Evolutionary conservation across 2,329 filamentous ascomycete species (phyloP), one percentile per base, ranked within the genome.

Genomic region (Colletotrichum siamense): DNA sequence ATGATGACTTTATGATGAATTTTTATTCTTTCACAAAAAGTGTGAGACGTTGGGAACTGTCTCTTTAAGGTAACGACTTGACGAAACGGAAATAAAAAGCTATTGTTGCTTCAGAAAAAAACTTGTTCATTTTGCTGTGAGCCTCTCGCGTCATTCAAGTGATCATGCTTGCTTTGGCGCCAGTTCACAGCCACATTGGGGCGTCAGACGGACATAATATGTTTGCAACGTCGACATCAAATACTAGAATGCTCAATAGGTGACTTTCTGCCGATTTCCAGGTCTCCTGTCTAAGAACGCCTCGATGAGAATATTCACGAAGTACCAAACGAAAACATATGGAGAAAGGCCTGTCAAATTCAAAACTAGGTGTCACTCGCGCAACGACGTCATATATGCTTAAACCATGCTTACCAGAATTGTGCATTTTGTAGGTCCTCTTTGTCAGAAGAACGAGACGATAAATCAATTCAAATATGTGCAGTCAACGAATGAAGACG

Each of bases 61-160:
- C 80, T 83, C 81, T 83, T 82, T 83, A 75, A 83, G 84, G 85
- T 84, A 83, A 84, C 82, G 84, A 86, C 82, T 83, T 82, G 81
- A 85, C 79, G 83, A 84, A 69, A 82, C 79, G 82, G 82, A 83
- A 78, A 77, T 82, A 82, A 76, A 86, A 86, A 86, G 82, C 82
- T 82, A 79, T 81, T 82, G 39, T 28, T 71, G 75, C 72, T 75
- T 71, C 61, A 62, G 28, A 76, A 18, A 18, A 65, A 74, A 67
- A 66, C 22, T 44, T 34, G 28, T 24, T 32, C 18, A 24, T 13
- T 22, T 12, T 22, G 44, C 62, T 9, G 22, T 22, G n/a, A 39
- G 18, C 13, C n/a, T 49, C 22, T 28, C 55, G 22, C 55, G 44
- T 22, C 4, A 22, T 3, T 4, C 7, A 8, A 4, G 10, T 49